Percentiles rank a stretch among this genome's conserved stretches.
These are phyloP conservation scores for Agaricales sp. DNA, from an alignment of 1,284 basidiomycete genomes.

Conservation along the genomic window DNA sequence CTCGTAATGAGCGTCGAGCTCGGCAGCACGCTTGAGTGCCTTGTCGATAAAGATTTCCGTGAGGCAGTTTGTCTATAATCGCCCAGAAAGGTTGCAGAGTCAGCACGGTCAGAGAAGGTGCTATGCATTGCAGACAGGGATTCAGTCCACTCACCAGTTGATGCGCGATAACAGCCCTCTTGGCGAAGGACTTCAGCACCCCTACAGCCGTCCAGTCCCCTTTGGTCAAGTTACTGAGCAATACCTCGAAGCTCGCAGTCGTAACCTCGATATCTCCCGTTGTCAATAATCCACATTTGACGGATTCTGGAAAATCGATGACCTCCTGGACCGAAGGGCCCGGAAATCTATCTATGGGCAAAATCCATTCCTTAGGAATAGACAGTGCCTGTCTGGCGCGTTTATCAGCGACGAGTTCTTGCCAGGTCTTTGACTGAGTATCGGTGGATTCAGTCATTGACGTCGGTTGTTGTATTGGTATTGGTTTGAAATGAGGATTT, in stretches of 20 bases:
- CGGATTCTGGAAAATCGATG: background rate
- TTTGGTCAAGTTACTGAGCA: constrained; percentile 25
- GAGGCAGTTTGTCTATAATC: constrained; percentile 49
- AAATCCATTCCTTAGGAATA: constrained; percentile 1
- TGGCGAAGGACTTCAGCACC: constrained; percentile 69
- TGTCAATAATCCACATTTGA: background rate
- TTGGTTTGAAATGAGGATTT: no score
- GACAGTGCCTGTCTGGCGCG: background rate
- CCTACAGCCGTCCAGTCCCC: constrained; percentile 51
- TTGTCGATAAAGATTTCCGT: constrained; percentile 60
- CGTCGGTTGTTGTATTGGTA: no score
- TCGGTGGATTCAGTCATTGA: no score
- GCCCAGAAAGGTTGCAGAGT: constrained; percentile 10
- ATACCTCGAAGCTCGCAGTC: background rate
- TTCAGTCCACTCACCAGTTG: constrained; percentile 49
- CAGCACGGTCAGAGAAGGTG: background rate
- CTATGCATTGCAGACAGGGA: constrained; percentile 1
- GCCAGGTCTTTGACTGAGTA: no score
- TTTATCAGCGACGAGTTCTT: background rate
- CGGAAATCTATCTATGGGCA: background rate
- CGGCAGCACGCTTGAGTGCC: constrained; percentile 43
- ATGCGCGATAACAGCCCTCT: constrained; percentile 73
- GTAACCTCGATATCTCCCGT: background rate
- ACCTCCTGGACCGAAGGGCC: background rate
- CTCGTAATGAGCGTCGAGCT: constrained; percentile 46